A percentile compares a stretch with the other conserved stretches of the same genome.
These are phyloP conservation scores for Pneumocystis jirovecii DNA, from an alignment of 1,139 yeast genomes.

Conservation along the genomic window DNA sequence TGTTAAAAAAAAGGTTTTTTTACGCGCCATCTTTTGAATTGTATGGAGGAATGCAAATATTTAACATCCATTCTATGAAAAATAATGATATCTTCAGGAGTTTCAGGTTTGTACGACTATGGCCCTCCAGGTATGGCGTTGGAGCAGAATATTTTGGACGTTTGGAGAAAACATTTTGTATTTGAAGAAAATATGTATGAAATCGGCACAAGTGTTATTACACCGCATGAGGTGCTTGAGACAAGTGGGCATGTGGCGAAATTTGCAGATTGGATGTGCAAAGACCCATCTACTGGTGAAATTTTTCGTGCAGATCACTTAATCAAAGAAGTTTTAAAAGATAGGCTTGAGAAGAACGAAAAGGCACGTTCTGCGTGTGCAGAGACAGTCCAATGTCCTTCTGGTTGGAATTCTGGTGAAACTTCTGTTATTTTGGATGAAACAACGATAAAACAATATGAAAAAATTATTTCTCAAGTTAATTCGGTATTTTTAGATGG, in stretches of 20 bases:
- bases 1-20: conserved; percentile 87
- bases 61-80: fast-evolving
- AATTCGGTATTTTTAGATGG: background rate
- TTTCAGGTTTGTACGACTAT: conserved; percentile 91
- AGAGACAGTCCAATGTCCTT: conserved; percentile 44
- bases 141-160: conserved; percentile 86
- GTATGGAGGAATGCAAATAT: conserved; percentile 38
- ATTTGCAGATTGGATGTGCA: conserved; percentile 99
- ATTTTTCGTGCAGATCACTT: conserved; percentile 97
- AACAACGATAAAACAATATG: conserved; percentile 58
- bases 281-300: conserved; percentile 89
- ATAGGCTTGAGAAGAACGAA: conserved; percentile 89
- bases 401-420: conserved; percentile 36
- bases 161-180: conserved; percentile 95
- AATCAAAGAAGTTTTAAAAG: conserved; percentile 92
- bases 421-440: background rate
- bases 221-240: conserved; percentile 93
- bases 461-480: conserved; percentile 52
- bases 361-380: conserved; percentile 98
- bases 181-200: conserved; percentile 98
- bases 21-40: conserved; percentile 95
- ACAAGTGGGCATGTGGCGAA: conserved; percentile 99
- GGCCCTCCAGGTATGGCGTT: conserved; percentile 99
- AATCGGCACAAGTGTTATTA: conserved; percentile 93
- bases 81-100: conserved; percentile 36